Base-by-base conservation (phyloP, 805 yeast genomes). In the Ogataea thermomethanolica region DNA sequence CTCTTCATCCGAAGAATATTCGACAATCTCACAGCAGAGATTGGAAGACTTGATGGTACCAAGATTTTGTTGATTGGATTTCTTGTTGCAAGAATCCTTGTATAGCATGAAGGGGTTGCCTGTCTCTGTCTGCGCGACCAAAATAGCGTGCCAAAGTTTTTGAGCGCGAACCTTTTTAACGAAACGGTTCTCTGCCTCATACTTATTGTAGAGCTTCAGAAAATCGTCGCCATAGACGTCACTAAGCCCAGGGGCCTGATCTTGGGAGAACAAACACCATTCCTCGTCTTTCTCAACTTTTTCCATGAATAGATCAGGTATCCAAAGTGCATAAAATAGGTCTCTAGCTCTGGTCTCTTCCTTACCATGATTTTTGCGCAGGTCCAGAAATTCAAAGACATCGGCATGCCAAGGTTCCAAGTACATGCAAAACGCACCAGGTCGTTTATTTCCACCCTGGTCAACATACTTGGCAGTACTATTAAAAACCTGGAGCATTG, bases 341-440 rank as follows among this genome's bases (percentile, higher is more conserved):
- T 91, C 98, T 56, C 98, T 77, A 1, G 99, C 96, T 56, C 97
- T 77, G 50, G 78, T 68, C 64, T 91, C 98, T 64, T 91, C 97
- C 55, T 87, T 89, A 38, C 97, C 98, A 59, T 90, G 96, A 58
- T 89, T 91, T 67, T 91, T 90, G 56, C 93, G 78, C 50, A 91
- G 70, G 44, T 90, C 91, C 39, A 91, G 64, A 55, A 91, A 83
- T 44, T 85, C 95, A 61, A 87, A 84, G 25, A 91, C 73, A 55
- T 91, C 99, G 8, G 84, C 77, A 60, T 91, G 99, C 99, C 99
- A 91, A 41, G 99, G 97, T 66, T 91, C 99, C 26, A 91, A 63
- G 65, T 90, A 91, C 26, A 89, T 66, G 25, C 96, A 96, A 64
- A 91, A 85, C 3, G 99, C 99, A 47, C 98, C 98, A 0, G 99